Conservation (phyloP, 2,329 filamentous ascomycete species). For the Epichloe hybrida region DNA sequence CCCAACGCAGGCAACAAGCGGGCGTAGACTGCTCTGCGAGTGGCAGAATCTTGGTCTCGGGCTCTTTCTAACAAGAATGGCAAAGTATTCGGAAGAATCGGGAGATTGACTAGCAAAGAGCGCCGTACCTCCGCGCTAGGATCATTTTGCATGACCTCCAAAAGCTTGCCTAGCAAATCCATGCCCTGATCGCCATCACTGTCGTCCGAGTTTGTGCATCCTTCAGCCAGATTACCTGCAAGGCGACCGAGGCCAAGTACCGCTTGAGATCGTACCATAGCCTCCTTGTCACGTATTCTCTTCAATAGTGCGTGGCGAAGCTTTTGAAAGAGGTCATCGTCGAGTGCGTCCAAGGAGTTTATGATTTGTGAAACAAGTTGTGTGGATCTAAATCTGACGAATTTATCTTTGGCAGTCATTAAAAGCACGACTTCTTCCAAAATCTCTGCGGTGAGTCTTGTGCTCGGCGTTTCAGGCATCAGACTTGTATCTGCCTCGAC, state of each 20-base stretch:
- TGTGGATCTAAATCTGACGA: constrained; percentile 76
- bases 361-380: constrained; percentile 85
- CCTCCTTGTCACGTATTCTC: constrained; percentile 85
- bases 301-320: constrained; percentile 68
- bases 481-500: constrained; percentile 55
- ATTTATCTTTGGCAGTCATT: constrained; percentile 82
- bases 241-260: constrained; percentile 80
- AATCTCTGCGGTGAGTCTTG: constrained; percentile 61
- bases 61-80: constrained; percentile 84
- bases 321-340: constrained; percentile 79
- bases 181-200: constrained; percentile 49
- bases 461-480: constrained; percentile 72
- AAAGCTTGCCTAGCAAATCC: constrained; percentile 66
- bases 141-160: constrained; percentile 86
- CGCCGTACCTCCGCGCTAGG: constrained; percentile 86
- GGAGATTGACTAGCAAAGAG: constrained; percentile 80
- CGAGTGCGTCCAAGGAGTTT: constrained; percentile 82
- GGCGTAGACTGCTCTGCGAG: constrained; percentile 74
- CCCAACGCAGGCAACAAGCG: constrained; percentile 75
- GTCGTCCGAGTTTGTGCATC: constrained; percentile 54
- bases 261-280: constrained; percentile 82
- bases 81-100: constrained; percentile 67
- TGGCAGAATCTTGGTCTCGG: constrained; percentile 74
- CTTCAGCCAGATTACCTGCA: constrained; percentile 63
- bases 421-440: constrained; percentile 62